phyloP scores from a whole-genome alignment of 2,329 filamentous ascomycete genomes.

The Zasmidium cellare region DNA sequence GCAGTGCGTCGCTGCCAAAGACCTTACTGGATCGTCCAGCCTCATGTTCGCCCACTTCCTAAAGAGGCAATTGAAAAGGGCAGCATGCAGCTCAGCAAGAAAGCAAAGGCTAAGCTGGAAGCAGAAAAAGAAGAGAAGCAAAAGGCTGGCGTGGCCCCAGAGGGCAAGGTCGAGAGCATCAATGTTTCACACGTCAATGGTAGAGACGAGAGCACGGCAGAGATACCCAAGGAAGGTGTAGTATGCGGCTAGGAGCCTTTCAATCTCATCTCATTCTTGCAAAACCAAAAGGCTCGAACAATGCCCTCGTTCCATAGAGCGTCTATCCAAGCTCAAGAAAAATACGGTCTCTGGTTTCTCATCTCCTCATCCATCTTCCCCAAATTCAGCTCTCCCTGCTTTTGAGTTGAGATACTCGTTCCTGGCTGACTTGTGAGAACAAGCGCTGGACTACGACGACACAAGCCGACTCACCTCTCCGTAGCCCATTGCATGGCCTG shows the following conservation, averaged over 20 bases:
- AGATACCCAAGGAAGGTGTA: constrained; percentile 46
- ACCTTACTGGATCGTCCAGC: constrained; percentile 89
- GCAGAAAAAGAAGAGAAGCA: constrained; percentile 28
- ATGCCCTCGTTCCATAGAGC: not conserved
- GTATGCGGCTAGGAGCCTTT: constrained; percentile 41
- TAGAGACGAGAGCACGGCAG: constrained; percentile 25
- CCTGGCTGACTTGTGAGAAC: constrained; percentile 36
- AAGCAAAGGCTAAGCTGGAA: constrained; percentile 31
- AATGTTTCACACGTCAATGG: constrained; percentile 10
- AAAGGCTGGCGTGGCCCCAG: constrained; percentile 28
- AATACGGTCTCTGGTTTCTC: not conserved
- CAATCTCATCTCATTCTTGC: not conserved
- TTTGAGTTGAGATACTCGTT: constrained; percentile 83
- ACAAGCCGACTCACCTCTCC: constrained; percentile 66
- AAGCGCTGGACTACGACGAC: not conserved
- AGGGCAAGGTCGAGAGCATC: constrained; percentile 31
- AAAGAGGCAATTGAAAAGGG: constrained; percentile 66
- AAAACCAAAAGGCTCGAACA: not conserved
- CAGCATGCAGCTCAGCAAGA: constrained; percentile 35
- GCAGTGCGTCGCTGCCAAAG: constrained; percentile 72
- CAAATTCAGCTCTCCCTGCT: constrained; percentile 60
- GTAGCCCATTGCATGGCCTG: constrained; percentile 85
- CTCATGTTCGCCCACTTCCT: constrained; percentile 81
- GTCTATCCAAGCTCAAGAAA: not conserved
- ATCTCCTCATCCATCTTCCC: constrained; percentile 33